Evolutionary conservation across 768 basidiomycete species (phyloP).

Genomic region (Nidularia sp.): DNA sequence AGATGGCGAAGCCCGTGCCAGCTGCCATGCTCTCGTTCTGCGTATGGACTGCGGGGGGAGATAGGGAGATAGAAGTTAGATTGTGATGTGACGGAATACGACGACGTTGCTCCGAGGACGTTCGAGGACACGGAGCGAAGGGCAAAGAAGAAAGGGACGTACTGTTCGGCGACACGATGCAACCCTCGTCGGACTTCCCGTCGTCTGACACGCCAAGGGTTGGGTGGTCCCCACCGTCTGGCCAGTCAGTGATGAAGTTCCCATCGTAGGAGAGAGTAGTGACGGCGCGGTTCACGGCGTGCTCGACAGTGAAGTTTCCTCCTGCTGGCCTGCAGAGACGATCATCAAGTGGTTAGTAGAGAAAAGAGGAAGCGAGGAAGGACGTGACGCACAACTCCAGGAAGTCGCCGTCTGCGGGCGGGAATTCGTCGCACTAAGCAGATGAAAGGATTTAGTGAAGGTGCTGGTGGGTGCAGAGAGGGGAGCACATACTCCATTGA

Average conservation of each 20-base stretch:
- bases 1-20: slow-evolving; percentile 33
- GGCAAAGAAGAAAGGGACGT: slow-evolving; percentile 2
- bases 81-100: neutral
- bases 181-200: slow-evolving; percentile 19
- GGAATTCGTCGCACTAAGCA: slow-evolving; percentile 39
- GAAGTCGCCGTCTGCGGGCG: slow-evolving; percentile 36
- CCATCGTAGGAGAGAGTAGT: slow-evolving; percentile 34
- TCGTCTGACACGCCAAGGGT: slow-evolving; percentile 17
- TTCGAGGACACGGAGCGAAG: neutral
- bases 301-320: slow-evolving; percentile 37
- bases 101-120: neutral
- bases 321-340: slow-evolving; percentile 28
- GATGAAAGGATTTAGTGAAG: neutral
- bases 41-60: slow-evolving; percentile 6
- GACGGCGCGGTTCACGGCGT: slow-evolving; percentile 35
- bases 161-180: slow-evolving; percentile 34
- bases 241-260: slow-evolving; percentile 15
- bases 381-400: slow-evolving; percentile 31
- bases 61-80: neutral
- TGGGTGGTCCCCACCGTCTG: slow-evolving; percentile 31
- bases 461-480: neutral
- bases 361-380: too few species aligned
- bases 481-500: slow-evolving; percentile 20
- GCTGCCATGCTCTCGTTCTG: slow-evolving; percentile 34
- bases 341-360: neutral